Conservation (phyloP, 2,329 filamentous ascomycete species). For the Microthyrium microscopicum region DNA sequence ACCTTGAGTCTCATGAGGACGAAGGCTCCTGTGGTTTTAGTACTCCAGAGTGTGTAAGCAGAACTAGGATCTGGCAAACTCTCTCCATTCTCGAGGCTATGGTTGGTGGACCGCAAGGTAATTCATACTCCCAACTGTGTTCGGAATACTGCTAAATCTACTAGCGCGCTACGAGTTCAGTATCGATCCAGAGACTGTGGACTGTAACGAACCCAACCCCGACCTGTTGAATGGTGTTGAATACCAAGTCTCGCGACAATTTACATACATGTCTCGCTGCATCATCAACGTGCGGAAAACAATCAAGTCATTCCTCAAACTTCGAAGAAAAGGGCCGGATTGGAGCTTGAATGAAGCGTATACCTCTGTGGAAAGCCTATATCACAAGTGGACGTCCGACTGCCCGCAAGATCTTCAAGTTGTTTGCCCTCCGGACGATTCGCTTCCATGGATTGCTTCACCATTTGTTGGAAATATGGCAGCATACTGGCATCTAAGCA, state of each 20-base stretch:
- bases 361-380: slow-evolving; percentile 59
- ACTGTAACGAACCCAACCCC: slow-evolving; percentile 50
- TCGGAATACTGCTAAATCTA: slow-evolving; percentile 7
- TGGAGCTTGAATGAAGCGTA: slow-evolving; percentile 81
- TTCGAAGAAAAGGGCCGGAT: slow-evolving; percentile 61
- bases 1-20: slow-evolving; percentile 60
- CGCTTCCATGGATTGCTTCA: slow-evolving; percentile 67
- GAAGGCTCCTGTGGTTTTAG: slow-evolving; percentile 53
- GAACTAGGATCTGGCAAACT: slow-evolving; percentile 79
- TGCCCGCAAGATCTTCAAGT: slow-evolving; percentile 66
- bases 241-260: slow-evolving; percentile 64
- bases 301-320: slow-evolving; percentile 54
- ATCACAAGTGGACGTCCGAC: slow-evolving; percentile 58
- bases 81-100: slow-evolving; percentile 77
- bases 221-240: slow-evolving; percentile 59
- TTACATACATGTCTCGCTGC: slow-evolving; percentile 61
- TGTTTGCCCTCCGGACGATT: slow-evolving; percentile 60
- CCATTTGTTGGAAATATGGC: slow-evolving; percentile 83
- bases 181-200: slow-evolving; percentile 58
- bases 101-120: slow-evolving; percentile 87
- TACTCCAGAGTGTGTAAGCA: slow-evolving; percentile 61
- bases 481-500: slow-evolving; percentile 69
- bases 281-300: slow-evolving; percentile 65
- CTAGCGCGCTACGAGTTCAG: slow-evolving; percentile 62
- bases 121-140: slow-evolving; percentile 7